phyloP scores from a whole-genome alignment of 2,329 filamentous ascomycete genomes.

The Leptographium radiaticola region DNA sequence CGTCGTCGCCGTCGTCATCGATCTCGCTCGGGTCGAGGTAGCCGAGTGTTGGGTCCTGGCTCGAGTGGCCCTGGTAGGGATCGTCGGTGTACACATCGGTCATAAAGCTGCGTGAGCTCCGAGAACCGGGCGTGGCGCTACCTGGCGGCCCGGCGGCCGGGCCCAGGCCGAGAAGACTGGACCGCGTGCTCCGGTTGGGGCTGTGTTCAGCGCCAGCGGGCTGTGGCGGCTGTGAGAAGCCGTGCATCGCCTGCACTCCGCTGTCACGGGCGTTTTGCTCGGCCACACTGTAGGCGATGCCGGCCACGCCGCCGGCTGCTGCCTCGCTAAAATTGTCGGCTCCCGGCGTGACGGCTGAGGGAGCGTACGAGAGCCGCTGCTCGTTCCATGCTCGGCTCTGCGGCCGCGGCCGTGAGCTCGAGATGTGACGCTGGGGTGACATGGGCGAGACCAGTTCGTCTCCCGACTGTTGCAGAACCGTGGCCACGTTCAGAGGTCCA shows the following conservation, averaged over 20 bases:
- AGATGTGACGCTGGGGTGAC: not conserved
- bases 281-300: constrained; percentile 53
- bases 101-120: constrained; percentile 30
- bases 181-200: constrained; percentile 18
- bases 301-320: constrained; percentile 53
- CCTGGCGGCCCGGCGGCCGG: constrained; percentile 21
- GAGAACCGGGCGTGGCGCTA: constrained; percentile 19
- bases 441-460: not conserved
- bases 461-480: not conserved
- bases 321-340: constrained; percentile 53
- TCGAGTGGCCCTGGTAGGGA: constrained; percentile 50
- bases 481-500: not conserved
- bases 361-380: constrained; percentile 6
- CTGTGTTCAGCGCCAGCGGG: not conserved
- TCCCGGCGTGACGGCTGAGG: constrained; percentile 41
- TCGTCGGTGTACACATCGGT: constrained; percentile 44
- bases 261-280: constrained; percentile 52
- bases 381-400: not conserved
- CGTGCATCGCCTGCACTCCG: constrained; percentile 47
- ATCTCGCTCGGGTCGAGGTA: constrained; percentile 68
- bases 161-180: constrained; percentile 27
- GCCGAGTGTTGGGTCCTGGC: constrained; percentile 36
- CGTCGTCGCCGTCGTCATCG: constrained; percentile 79
- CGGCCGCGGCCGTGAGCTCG: not conserved
- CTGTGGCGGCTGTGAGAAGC: constrained; percentile 12